Evolutionary conservation across 2,329 filamentous ascomycete genomes (phyloP), one percentile per base, ranked within the genome.

Genomic region (Aspergillus ochraceus): DNA sequence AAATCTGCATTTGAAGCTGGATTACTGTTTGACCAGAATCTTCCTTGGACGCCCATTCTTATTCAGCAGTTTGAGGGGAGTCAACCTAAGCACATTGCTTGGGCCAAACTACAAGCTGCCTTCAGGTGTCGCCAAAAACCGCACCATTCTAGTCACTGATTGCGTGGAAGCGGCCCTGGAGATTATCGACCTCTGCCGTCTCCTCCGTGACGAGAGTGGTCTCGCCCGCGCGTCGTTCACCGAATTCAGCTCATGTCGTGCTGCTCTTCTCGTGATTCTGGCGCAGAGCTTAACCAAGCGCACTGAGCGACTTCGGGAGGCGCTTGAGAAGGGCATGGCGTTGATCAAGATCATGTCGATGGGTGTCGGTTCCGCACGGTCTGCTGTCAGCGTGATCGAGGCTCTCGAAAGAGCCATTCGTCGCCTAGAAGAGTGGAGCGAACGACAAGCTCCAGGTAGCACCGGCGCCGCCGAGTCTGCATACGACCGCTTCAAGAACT

Each of bases 201-300:
- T 80, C 4, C 76, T 85, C 4, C 78, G 80, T 45, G 79, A 79
- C 49, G 80, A 79, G n/a, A 79, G 80, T 14, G 83, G 83, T 17
- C 80, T 85, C 55, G 82, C 83, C 6, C 78, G 82, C 30, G 81
- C 82, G 2, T 84, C 82, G 0, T 85, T 84, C 64, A 84, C 82
- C 3, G 83, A 85, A 62, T 85, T 84, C 66, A 83, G 81, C 66
- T 81, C 83, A 3, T 84, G 82, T 54, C 81, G 83, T 47, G 82
- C 82, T 10, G 82, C 83, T 9, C 71, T 85, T 6, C 74, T 85
- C 2, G 82, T 84, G 29, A 76, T 78, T 17, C 62, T 78, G 6
- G 76, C 76, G 0, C 76, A 77, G 49, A 75, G 73, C 19, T 61
- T 78, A 19, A 76, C 74, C 2, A 76, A 77, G 52, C 73, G 75